Conservation (phyloP, 768 basidiomycete genomes). For the Trametes coccinea region DNA sequence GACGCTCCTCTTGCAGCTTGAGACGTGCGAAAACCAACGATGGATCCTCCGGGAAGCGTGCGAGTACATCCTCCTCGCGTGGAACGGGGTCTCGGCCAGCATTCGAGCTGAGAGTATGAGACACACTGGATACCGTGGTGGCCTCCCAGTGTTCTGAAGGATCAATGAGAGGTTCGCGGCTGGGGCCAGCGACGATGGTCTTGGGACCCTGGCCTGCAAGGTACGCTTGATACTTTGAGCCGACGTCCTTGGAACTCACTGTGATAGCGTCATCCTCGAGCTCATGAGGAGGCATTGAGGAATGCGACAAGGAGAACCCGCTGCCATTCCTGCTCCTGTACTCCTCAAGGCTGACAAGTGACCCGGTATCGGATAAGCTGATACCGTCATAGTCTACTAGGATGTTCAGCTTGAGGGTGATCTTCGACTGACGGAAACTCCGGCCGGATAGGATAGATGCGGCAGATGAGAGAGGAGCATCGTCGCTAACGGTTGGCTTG, state of each 20-base stretch:
- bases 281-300: constrained; percentile 39
- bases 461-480: constrained; percentile 67
- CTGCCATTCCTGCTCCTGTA: constrained; percentile 59
- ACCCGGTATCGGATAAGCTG: constrained; percentile 86
- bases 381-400: constrained; percentile 89
- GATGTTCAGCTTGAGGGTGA: constrained; percentile 76
- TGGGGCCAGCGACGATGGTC: constrained; percentile 29
- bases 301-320: constrained; percentile 53
- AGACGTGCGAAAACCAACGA: constrained; percentile 49
- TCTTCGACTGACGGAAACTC: constrained; percentile 66
- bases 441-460: constrained; percentile 69
- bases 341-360: constrained; percentile 77
- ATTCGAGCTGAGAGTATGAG: constrained; percentile 16
- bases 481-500: constrained; percentile 65
- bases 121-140: constrained; percentile 24
- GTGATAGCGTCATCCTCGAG: constrained; percentile 75
- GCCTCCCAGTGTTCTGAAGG: constrained; percentile 24
- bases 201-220: constrained; percentile 22
- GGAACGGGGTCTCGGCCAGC: constrained; percentile 4
- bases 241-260: constrained; percentile 68
- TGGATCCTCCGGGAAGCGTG: constrained; percentile 19
- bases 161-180: constrained; percentile 25
- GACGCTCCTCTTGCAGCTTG: constrained; percentile 46
- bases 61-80: constrained; percentile 2
- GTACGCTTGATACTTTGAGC: constrained; percentile 31